phyloP scores from a whole-genome alignment of 345 rosid species.

The Dovyalis caffra region DNA sequence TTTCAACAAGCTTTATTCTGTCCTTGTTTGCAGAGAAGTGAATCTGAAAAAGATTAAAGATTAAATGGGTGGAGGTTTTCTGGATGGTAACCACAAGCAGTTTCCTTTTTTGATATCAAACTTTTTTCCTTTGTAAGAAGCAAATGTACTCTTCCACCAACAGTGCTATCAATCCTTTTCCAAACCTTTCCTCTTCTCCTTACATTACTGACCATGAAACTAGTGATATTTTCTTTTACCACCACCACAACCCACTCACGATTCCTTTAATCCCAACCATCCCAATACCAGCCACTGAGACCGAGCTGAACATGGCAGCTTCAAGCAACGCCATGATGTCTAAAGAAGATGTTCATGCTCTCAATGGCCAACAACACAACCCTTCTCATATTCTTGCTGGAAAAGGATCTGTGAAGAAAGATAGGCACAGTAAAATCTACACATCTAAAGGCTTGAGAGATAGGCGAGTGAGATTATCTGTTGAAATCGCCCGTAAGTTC shows the following conservation, averaged over 20 bases:
- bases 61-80: constrained; percentile 6
- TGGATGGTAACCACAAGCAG: background rate
- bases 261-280: constrained; percentile 6
- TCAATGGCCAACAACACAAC: background rate
- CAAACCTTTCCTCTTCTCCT: constrained; percentile 10
- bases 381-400: constrained; percentile 1
- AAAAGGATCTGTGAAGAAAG: constrained; percentile 49
- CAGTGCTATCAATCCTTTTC: constrained; percentile 9
- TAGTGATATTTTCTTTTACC: constrained; percentile 6
- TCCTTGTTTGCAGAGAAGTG: background rate
- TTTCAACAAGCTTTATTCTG: background rate
- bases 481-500: constrained; percentile 65
- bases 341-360: background rate
- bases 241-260: constrained; percentile 23
- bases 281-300: constrained; percentile 10
- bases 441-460: constrained; percentile 80
- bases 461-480: constrained; percentile 80
- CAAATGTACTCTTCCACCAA: constrained; percentile 31
- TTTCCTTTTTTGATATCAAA: background rate
- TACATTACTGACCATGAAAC: constrained; percentile 11
- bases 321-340: constrained; percentile 10
- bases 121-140: background rate
- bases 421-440: constrained; percentile 69
- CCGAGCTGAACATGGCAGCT: constrained; percentile 18
- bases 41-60: background rate